phyloP scores from a whole-genome alignment of 768 basidiomycete species.

The Dioszegia aurantiaca region DNA sequence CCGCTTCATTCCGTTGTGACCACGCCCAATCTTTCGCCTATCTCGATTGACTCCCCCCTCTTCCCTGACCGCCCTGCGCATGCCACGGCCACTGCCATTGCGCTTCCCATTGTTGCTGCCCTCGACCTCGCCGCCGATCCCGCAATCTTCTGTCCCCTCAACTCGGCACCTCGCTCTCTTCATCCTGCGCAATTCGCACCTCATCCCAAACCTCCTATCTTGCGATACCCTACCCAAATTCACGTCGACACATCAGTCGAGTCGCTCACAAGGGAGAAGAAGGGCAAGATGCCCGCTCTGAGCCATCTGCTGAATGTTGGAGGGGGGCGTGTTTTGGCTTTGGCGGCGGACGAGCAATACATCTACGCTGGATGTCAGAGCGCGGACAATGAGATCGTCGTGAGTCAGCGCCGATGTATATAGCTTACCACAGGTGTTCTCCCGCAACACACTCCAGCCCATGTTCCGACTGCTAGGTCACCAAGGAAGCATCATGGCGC shows the following conservation, averaged over 20 bases:
- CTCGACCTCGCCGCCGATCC: background rate
- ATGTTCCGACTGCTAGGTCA: constrained; percentile 73
- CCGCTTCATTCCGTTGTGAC: constrained; percentile 1
- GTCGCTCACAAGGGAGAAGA: constrained; percentile 44
- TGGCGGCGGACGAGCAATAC: constrained; percentile 65
- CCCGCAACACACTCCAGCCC: constrained; percentile 67
- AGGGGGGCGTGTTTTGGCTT: constrained; percentile 40
- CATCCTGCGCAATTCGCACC: constrained; percentile 14
- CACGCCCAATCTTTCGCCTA: constrained; percentile 6
- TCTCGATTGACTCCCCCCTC: background rate
- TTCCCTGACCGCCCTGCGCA: constrained; percentile 1
- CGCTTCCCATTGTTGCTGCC: too few species aligned
- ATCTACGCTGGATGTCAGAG: constrained; percentile 83
- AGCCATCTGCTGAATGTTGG: constrained; percentile 48
- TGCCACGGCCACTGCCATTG: background rate
- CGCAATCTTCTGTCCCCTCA: constrained; percentile 6
- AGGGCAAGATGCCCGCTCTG: constrained; percentile 49
- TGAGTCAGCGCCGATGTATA: constrained; percentile 49
- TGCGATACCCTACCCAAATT: constrained; percentile 14
- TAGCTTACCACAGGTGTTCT: constrained; percentile 68
- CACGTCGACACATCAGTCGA: constrained; percentile 32
- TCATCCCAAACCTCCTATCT: constrained; percentile 14
- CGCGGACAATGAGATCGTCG: constrained; percentile 64
- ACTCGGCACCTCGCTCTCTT: constrained; percentile 4
- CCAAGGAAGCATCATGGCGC: constrained; percentile 74